Evolutionary conservation across 805 yeast genomes (phyloP).

Genomic region (Schwanniomyces sp.): DNA sequence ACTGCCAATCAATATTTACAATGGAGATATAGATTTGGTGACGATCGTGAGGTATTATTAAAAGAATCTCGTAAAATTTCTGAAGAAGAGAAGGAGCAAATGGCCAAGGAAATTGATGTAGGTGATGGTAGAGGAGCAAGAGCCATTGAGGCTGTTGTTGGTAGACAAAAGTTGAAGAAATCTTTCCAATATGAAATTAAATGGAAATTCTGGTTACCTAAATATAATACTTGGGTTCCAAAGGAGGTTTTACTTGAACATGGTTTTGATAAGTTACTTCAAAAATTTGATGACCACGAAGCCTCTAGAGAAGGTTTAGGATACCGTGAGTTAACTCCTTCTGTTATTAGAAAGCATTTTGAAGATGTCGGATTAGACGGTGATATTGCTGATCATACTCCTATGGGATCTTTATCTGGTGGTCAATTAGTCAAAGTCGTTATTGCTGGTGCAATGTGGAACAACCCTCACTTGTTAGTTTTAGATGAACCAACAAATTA

Average conservation of each 20-base stretch:
- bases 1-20: constrained; percentile 97
- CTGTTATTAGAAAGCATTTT: constrained; percentile 92
- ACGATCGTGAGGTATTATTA: constrained; percentile 92
- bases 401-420: constrained; percentile 94
- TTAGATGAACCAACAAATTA: constrained; percentile 98
- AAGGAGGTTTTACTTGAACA: constrained; percentile 77
- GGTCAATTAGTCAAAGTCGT: constrained; percentile 98
- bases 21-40: constrained; percentile 98
- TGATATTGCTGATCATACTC: constrained; percentile 97
- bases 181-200: constrained; percentile 95
- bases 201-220: constrained; percentile 86
- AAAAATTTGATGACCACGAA: constrained; percentile 47
- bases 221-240: constrained; percentile 90
- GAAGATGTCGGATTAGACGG: constrained; percentile 98
- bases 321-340: constrained; percentile 63
- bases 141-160: constrained; percentile 89
- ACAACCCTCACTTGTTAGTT: constrained; percentile 94
- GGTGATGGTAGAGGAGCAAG: constrained; percentile 89
- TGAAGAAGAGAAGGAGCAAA: constrained; percentile 68
- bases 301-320: constrained; percentile 51
- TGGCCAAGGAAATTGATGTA: constrained; percentile 76
- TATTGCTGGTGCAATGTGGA: constrained; percentile 99
- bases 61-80: constrained; percentile 90
- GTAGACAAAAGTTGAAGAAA: constrained; percentile 95
- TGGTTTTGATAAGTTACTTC: constrained; percentile 44